phyloP scores from a whole-genome alignment of 2,329 filamentous ascomycete species.

The Didymosphaeria variabile region DNA sequence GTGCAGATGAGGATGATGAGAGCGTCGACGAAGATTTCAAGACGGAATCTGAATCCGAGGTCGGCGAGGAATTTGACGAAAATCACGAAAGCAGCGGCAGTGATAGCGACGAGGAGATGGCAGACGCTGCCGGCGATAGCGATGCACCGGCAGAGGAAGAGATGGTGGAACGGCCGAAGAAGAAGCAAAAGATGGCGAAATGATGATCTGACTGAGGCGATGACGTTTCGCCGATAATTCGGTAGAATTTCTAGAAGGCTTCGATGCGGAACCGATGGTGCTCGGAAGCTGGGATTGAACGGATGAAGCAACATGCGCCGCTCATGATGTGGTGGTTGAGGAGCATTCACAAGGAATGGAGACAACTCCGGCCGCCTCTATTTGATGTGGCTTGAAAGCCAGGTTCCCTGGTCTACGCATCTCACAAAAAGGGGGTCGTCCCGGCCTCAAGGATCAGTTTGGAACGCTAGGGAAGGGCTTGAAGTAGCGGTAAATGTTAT shows the following conservation, averaged over 20 bases:
- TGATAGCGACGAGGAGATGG: conserved; percentile 71
- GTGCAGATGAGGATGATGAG: conserved; percentile 95
- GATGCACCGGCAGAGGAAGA: conserved; percentile 60
- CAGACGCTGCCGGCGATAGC: conserved; percentile 69
- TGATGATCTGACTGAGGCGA: conserved; percentile 31
- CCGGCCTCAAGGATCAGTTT: conserved; percentile 22
- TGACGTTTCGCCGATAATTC: conserved; percentile 27
- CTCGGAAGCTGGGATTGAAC: conserved; percentile 23
- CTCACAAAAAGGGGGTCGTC: conserved; percentile 10
- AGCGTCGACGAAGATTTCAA: conserved; percentile 96
- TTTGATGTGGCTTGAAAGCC: conserved; percentile 20
- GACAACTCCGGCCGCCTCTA: conserved; percentile 27
- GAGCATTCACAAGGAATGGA: conserved; percentile 24
- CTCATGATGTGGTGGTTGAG: conserved; percentile 7
- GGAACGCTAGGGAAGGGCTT: conserved; percentile 22
- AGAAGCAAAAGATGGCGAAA: conserved; percentile 66
- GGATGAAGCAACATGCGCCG: conserved; percentile 30
- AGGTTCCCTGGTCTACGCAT: conserved; percentile 22
- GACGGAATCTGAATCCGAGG: conserved; percentile 90
- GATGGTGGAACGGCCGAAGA: conserved; percentile 68
- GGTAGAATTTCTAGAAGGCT: conserved; percentile 32
- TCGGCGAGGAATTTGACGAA: conserved; percentile 95
- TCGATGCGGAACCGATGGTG: conserved; percentile 19
- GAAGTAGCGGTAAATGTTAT: conserved; percentile 40
- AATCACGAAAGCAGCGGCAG: conserved; percentile 82